Evolutionary conservation across 1,284 basidiomycete genomes (phyloP), one percentile per base, ranked within the genome.

Genomic region (Ganoderma boninense): DNA sequence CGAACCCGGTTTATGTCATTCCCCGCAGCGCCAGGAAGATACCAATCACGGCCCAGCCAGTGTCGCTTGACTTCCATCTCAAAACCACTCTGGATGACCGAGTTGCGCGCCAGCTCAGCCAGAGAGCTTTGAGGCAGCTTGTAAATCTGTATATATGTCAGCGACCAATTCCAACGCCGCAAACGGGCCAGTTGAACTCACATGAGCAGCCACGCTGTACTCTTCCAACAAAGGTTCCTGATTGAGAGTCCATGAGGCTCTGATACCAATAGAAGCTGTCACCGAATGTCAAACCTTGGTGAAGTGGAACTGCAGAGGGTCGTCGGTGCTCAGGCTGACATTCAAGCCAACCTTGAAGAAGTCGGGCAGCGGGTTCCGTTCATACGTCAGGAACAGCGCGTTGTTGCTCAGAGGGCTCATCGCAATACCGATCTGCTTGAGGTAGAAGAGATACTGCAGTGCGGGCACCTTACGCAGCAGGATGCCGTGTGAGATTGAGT

Each of bases 381-480:
- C 98, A 79, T 99, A 99, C 6, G 95, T 94, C 77, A 99, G 85
- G 86, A 99, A 99, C 54, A 99, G 85, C 1, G 98, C 97, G 77
- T 99, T 99, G 82, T 99, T 99, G 80, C 95, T 97, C 57, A 99
- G 84, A 0, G 98, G 98, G 77, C 95, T 97, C 98, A 99, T 99
- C 7, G 98, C 97, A 23, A 99, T 89, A 8, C 97, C 97, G 71
- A 98, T 98, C 83, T 98, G 97, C 82, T 95, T 97, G 73, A 98
- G 86, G 81, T 99, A 99, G 85, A 97, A 99, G 14, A 97, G 87
- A 78, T 97, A 97, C 77, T 96, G 94, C 60, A 95, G 83, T 0
- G 97, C 97, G 0, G 97, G 98, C 1, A 99, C 97, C 82, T 99
- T 99, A 72, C 98, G 93, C 14, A 99, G 87, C 29, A 99, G 86